These are phyloP conservation scores for Linum tenue DNA, from an alignment of 345 rosid species.

Conservation along the genomic window DNA sequence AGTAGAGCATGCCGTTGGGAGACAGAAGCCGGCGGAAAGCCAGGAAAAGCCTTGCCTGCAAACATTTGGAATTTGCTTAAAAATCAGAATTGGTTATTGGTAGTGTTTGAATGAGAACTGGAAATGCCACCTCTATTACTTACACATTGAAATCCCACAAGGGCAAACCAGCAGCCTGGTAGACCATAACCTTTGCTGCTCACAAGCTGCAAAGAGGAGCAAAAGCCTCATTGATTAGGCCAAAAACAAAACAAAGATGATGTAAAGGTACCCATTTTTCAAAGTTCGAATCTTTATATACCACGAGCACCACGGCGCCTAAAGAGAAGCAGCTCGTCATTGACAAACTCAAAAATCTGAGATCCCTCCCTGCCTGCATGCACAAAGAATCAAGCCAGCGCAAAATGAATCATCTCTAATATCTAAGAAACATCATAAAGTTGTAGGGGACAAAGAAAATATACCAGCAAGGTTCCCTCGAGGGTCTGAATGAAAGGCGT, in stretches of 20 bases:
- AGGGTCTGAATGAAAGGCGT: constrained; percentile 6
- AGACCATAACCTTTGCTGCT: constrained; percentile 23
- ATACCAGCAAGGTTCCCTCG: constrained; percentile 9
- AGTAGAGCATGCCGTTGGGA: constrained; percentile 29
- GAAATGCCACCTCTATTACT: not conserved
- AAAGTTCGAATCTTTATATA: not conserved
- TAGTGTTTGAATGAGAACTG: not conserved
- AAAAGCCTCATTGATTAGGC: not conserved
- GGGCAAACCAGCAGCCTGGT: constrained; percentile 23
- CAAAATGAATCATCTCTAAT: not conserved
- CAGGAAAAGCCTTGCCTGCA: constrained; percentile 17
- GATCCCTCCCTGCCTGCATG: constrained; percentile 8
- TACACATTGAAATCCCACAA: constrained; percentile 25
- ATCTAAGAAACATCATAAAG: not conserved
- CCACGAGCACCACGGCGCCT: constrained; percentile 5
- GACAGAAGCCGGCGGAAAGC: constrained; percentile 20
- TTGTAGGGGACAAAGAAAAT: not conserved
- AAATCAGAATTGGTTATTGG: not conserved
- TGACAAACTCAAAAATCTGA: constrained; percentile 3
- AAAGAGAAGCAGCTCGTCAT: constrained; percentile 7
- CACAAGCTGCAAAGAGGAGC: constrained; percentile 6
- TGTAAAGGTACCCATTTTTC: not conserved
- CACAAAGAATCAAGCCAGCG: not conserved
- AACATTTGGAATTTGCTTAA: not conserved
- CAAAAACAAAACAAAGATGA: not conserved